Percentiles rank a stretch among this genome's conserved stretches.
phyloP scores from a whole-genome alignment of 371 early-diverging fungal species.

The Amoeboradix gromovi region DNA sequence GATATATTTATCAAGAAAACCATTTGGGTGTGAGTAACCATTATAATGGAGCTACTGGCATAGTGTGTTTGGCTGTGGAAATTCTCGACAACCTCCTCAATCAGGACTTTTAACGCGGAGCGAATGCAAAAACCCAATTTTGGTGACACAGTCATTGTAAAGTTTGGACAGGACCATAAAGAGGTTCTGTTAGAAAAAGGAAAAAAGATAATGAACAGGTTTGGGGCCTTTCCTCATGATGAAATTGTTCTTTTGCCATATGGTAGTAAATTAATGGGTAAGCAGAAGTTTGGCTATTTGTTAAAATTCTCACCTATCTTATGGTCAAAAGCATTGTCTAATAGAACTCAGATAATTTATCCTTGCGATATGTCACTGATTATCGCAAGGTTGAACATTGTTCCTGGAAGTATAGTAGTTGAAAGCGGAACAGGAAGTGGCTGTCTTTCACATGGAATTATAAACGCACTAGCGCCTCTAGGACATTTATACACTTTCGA shows the following conservation, averaged over 20 bases:
- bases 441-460: background rate
- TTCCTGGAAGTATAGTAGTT: slow-evolving; percentile 50
- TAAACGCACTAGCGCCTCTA: slow-evolving; percentile 33
- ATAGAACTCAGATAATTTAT: slow-evolving; percentile 84
- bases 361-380: slow-evolving; percentile 69
- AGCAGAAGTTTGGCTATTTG: background rate
- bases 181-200: background rate
- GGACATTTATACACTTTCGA: slow-evolving; percentile 55
- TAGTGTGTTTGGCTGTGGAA: too few relatives aligned
- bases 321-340: slow-evolving; percentile 68
- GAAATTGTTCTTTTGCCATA: background rate
- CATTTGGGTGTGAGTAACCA: too few relatives aligned
- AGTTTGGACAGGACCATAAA: background rate
- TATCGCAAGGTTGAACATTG: slow-evolving; percentile 38
- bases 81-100: too few relatives aligned
- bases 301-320: slow-evolving; percentile 42
- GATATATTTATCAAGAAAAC: too few relatives aligned
- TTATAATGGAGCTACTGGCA: too few relatives aligned
- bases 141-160: background rate
- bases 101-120: too few relatives aligned
- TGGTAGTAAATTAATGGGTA: background rate
- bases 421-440: slow-evolving; percentile 34
- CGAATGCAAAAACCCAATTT: background rate
- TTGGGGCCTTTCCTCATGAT: background rate
- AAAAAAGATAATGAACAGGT: background rate